phyloP scores from a whole-genome alignment of 129 eudicot species.

The Flaveria brownii region DNA sequence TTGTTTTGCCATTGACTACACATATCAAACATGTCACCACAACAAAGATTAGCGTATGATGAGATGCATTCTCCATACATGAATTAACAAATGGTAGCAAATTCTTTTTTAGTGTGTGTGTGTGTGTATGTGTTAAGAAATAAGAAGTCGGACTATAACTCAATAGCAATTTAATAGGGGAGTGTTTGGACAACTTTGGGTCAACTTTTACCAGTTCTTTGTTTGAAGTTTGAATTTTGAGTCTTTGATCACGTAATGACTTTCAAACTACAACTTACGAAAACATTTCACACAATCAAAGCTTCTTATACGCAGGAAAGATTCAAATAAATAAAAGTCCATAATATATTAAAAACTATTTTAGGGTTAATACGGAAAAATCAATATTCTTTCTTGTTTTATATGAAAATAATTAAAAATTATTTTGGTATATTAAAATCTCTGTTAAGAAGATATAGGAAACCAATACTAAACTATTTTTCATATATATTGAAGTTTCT shows the following conservation, averaged over 20 bases:
- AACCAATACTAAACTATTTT: too few species aligned
- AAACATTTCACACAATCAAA: background rate
- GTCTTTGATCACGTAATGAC: background rate
- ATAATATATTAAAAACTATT: too few species aligned
- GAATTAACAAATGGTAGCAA: background rate
- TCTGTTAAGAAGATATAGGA: too few species aligned
- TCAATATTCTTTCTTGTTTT: too few species aligned
- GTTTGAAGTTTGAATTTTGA: background rate
- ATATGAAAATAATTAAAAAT: too few species aligned
- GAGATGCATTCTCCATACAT: background rate
- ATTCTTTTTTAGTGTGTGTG: too few species aligned
- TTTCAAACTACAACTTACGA: background rate
- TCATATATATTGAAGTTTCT: too few species aligned
- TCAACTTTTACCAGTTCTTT: background rate
- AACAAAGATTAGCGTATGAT: background rate
- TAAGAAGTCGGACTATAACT: background rate
- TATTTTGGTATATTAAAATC: too few species aligned
- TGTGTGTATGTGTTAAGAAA: background rate
- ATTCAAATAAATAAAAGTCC: background rate
- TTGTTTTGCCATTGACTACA: background rate
- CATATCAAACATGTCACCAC: background rate
- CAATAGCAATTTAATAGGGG: background rate
- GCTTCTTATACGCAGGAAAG: background rate
- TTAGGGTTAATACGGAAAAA: too few species aligned
- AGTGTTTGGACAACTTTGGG: background rate